Base-by-base conservation (phyloP, 331 rosid genomes). In the Pyrus hybrid region DNA sequence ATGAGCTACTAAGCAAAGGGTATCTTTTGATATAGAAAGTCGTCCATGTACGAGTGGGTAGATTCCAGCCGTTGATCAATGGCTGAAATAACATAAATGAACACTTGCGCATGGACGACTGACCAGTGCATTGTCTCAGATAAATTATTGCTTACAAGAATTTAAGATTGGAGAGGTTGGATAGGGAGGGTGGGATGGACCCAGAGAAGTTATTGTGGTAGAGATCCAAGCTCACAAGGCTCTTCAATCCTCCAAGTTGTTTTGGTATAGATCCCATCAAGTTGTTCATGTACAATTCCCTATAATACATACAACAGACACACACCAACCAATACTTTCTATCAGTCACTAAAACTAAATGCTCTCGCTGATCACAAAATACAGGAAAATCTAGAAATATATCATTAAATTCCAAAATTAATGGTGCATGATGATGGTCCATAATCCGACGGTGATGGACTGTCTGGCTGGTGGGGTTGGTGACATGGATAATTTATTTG, bases 191-290 rank as follows among this genome's bases (percentile, higher is more conserved):
- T 64, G 98, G 98, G 72, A 93, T 90, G 49, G 85, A 7, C 21
- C 84, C 91, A 58, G 90, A 82, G 70, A 93, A 93, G 80, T 87
- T 87, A 35, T 93, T 93, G 86, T 80, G 83, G 80, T 90, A 90
- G 67, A 93, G 91, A 82, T 92, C 98, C 87, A 93, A 83, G 84
- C 98, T 93, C 33, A 90, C 74, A 43, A 93, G 87, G 83, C 84
- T 87, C 85, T 82, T 90, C 71, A 93, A 72, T 51, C 80, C 82
- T 86, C 96, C 96, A 45, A 93, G 75, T 61, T 88, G 87, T 76
- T 80, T 84, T 30, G 96, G 97, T 76, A 93, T 86, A 4, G 87
- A 75, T 61, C 96, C 98, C 80, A 37, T 81, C 83, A 93, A 82
- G 58, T 87, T 61, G 82, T 93, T 93, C 84, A 81, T 83, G 79